phyloP scores from a whole-genome alignment of 108 stramenopile genomes.

The Fragilaria crotonensis region DNA sequence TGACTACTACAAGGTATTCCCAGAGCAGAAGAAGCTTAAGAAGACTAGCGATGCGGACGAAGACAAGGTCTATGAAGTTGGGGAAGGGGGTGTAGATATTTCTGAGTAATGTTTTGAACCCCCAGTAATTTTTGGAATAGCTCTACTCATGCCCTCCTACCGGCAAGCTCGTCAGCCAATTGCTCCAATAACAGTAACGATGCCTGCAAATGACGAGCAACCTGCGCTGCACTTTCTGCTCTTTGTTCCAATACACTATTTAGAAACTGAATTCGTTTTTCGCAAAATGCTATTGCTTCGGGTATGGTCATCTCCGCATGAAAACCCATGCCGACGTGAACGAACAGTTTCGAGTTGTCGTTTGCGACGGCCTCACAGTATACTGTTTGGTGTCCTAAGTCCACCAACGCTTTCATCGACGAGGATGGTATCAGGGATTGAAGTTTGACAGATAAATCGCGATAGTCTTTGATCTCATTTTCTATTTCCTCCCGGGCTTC shows the following conservation, averaged over 20 bases:
- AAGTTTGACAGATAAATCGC: slow-evolving; percentile 18
- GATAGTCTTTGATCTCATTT: slow-evolving; percentile 31
- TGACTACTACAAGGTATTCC: slow-evolving; percentile 36
- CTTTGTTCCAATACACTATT: slow-evolving; percentile 22
- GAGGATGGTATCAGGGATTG: background rate
- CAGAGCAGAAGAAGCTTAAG: slow-evolving; percentile 1
- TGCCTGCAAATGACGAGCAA: slow-evolving; percentile 33
- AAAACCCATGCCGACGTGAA: slow-evolving; percentile 68
- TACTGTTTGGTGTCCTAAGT: slow-evolving; percentile 41
- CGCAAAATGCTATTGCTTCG: slow-evolving; percentile 46
- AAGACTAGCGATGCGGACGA: slow-evolving; percentile 3
- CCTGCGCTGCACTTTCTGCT: slow-evolving; percentile 14
- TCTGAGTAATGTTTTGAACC: no score
- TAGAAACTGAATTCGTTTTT: slow-evolving; percentile 24
- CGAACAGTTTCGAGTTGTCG: slow-evolving; percentile 41
- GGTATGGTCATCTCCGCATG: slow-evolving; percentile 53
- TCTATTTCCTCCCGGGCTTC: slow-evolving; percentile 28
- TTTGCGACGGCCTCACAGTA: slow-evolving; percentile 45
- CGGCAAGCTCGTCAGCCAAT: slow-evolving; percentile 15
- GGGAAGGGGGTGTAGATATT: slow-evolving; percentile 12
- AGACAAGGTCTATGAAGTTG: slow-evolving; percentile 16
- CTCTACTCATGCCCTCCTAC: no score
- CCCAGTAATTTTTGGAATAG: no score
- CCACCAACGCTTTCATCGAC: slow-evolving; percentile 18
- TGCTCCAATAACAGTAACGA: slow-evolving; percentile 35